Evolutionary conservation across 2,329 filamentous ascomycete genomes (phyloP), one percentile per base, ranked within the genome.

Genomic region (Dactylonectria estremocensis): DNA sequence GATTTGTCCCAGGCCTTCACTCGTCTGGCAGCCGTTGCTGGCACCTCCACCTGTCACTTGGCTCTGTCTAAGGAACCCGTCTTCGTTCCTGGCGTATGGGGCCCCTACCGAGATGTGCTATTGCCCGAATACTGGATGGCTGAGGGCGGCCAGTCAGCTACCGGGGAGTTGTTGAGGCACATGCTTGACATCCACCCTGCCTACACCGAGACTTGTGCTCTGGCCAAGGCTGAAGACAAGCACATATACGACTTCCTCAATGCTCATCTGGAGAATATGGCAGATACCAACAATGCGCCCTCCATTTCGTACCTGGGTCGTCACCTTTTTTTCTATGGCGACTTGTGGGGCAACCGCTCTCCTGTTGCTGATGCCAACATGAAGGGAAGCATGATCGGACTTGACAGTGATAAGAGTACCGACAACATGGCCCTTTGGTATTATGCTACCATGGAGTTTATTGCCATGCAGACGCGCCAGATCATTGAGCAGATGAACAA

Each of bases 251-350:
- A 97, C 79, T 97, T 95, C 80, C 88, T 99, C 64, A 98, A 99
- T 81, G 88, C 91, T 69, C 95, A 97, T 77, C 89, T 99, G 11
- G 89, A 90, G 68, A 90, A 94, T 74, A 88, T 98, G 85, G 88
- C 88, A 24, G 88, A 91, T 75, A 91, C 91, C 76, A 82, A 84
- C 24, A 84, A 87, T 2, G 94, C 94, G 2, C 95, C 95, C 0
- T 90, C 90, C 59, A 88, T 98, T 69, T 92, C 94, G 18, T 97
- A 95, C 81, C 87, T 99, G 2, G 95, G 91, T 13, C 93, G 95
- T 9, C 95, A 99, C 82, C 93, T 97, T 84, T 99, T 99, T 89
- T 97, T 99, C 85, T 99, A 99, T 80, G 96, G 96, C 70, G 96
- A 99, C 78, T 87, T 98, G 4, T 98, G 97, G 88, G 96, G 96